phyloP scores from a whole-genome alignment of 441 rosid genomes.

The Euphorbia celastroides region DNA sequence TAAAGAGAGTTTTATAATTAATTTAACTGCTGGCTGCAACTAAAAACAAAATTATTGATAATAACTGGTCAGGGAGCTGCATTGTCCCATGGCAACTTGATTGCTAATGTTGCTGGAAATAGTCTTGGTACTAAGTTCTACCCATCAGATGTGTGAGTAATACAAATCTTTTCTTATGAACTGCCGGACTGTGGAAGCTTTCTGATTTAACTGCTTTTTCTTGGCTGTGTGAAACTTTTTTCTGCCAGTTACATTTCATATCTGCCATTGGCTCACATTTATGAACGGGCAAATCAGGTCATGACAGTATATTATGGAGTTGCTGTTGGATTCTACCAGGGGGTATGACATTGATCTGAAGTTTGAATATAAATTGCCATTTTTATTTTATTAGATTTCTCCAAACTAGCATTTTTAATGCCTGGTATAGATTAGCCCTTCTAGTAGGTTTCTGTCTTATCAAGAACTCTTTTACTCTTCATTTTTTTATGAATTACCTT shows the following conservation, averaged over 20 bases:
- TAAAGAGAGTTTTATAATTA: conserved; percentile 6
- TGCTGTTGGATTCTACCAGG: conserved; percentile 98
- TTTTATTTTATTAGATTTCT: background rate
- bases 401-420: background rate
- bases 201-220: conserved; percentile 15
- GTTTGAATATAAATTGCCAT: background rate
- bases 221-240: conserved; percentile 21
- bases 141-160: conserved; percentile 87
- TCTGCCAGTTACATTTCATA: conserved; percentile 82
- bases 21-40: conserved; percentile 21
- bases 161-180: conserved; percentile 14
- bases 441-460: background rate
- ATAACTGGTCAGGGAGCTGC: conserved; percentile 68
- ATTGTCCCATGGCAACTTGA: conserved; percentile 82
- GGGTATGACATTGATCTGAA: conserved; percentile 54
- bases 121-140: conserved; percentile 36
- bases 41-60: conserved; percentile 21
- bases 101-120: conserved; percentile 87
- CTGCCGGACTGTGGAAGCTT: conserved; percentile 7
- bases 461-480: background rate
- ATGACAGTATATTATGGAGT: conserved; percentile 56
- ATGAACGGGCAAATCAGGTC: conserved; percentile 83
- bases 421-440: background rate
- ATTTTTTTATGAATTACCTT: background rate
- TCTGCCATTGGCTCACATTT: conserved; percentile 98